Evolutionary conservation across 2,329 filamentous ascomycete genomes (phyloP).

Genomic region (Pseudocercospora pini-densiflorae): DNA sequence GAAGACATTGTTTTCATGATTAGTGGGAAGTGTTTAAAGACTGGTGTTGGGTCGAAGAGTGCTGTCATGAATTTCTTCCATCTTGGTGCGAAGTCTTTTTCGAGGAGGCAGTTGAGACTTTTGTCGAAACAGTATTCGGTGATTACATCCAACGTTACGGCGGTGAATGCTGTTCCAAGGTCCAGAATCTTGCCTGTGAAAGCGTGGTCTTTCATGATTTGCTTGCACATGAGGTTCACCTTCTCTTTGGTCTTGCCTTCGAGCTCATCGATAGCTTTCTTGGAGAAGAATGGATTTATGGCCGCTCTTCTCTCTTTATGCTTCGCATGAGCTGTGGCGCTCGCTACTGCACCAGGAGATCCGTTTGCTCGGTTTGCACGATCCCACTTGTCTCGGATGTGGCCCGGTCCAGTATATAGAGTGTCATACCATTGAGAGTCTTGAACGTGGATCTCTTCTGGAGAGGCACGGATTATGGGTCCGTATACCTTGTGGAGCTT

Average conservation of each 20-base stretch:
- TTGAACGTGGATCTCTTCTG: constrained; percentile 16
- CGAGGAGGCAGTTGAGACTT: constrained; percentile 6
- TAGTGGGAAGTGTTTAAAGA: constrained; percentile 14
- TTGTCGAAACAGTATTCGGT: constrained; percentile 15
- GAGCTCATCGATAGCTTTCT: constrained; percentile 10
- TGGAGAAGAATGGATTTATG: constrained; percentile 16
- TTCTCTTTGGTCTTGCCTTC: constrained; percentile 1
- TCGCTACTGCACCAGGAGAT: constrained; percentile 2
- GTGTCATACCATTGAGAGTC: constrained; percentile 15
- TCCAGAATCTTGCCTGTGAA: neutral
- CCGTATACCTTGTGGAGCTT: constrained; percentile 17
- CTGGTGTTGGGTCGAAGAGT: constrained; percentile 10
- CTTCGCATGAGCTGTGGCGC: constrained; percentile 6
- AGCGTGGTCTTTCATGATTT: neutral
- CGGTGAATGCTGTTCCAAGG: constrained; percentile 14
- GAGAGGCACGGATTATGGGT: constrained; percentile 17
- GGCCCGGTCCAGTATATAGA: constrained; percentile 9
- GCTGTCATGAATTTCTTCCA: constrained; percentile 14
- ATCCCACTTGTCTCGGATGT: constrained; percentile 13
- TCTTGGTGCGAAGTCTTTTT: constrained; percentile 8
- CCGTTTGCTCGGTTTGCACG: constrained; percentile 14
- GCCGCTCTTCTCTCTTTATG: constrained; percentile 13
- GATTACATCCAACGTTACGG: constrained; percentile 17
- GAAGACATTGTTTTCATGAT: constrained; percentile 6
- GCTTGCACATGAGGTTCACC: constrained; percentile 12